Base-by-base conservation (phyloP, 2,329 filamentous ascomycete species). In the Ophiostoma angusticollis region DNA sequence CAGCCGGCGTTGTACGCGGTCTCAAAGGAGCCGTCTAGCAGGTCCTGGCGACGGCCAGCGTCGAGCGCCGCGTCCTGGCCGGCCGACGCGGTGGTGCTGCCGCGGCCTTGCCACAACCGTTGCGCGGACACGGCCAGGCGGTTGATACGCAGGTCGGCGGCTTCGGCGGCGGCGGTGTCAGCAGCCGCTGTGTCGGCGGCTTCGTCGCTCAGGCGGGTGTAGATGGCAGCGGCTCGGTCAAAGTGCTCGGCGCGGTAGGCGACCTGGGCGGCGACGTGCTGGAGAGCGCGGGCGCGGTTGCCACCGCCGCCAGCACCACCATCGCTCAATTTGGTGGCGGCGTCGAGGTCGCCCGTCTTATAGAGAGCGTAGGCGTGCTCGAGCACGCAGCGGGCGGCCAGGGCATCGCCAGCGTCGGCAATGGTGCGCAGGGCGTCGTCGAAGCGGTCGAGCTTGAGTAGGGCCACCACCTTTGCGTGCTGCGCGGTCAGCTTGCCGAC, bases 291-390 rank as follows among this genome's bases (percentile, higher is more conserved):
- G 13, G 11, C n/a, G 22, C 8, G 13, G 9, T 3, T 25, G 21
- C 11, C 11, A 18, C 47, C 41, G 31, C 33, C 17, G 24, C 25
- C 22, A 17, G 9, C 11, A 18, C 47, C 41, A 29, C 33, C 17
- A 22, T 24, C 31, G 9, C 19, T 52, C 13, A 62, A 45, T 2
- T 54, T 57, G 19, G 70, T 67, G 16, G 84, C 83, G 41, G 79
- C 77, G 16, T 69, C 63, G 1, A 84, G 68, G 47, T 76, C 68
- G 18, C 82, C 81, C 1, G 74, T 71, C 63, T 87, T 91, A 62
- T 91, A 93, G 16, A 87, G 68, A n/a, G 81, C 79, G 62, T 93
- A 93, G 2, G 80, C 74, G 54, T 78, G 78, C 57, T 87, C 84
- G 31, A 87, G 65, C 13, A 61, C 53, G 48, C 78, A 83, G 41